These are phyloP conservation scores for Aspergillus haitiensis DNA, from an alignment of 495 filamentous ascomycete genomes.

Conservation along the genomic window DNA sequence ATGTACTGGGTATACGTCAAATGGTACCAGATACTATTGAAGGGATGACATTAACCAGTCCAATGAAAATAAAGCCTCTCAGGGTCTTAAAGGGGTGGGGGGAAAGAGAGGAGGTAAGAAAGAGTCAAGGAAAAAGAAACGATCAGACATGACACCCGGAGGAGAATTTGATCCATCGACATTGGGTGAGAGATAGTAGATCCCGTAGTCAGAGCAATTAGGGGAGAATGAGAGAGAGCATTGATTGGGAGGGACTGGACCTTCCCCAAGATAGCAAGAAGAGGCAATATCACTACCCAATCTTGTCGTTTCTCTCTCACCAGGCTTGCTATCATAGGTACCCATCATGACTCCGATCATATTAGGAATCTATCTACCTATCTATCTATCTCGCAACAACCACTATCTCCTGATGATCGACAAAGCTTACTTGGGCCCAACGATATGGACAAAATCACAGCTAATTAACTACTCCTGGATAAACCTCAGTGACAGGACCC, in stretches of 20 bases:
- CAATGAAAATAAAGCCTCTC: constrained; percentile 18
- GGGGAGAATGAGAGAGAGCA: neutral
- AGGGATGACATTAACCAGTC: constrained; percentile 15
- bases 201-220: neutral
- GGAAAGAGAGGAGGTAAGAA: constrained; percentile 1
- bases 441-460: constrained; percentile 10
- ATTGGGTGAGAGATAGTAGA: neutral
- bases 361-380: constrained; percentile 1
- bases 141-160: constrained; percentile 5
- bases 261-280: neutral
- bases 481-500: constrained; percentile 29
- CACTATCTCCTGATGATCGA: constrained; percentile 18
- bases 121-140: constrained; percentile 7
- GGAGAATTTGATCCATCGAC: constrained; percentile 1
- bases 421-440: constrained; percentile 23
- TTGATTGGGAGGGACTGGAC: neutral
- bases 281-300: neutral
- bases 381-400: neutral
- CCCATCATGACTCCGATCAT: neutral
- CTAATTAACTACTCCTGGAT: constrained; percentile 17
- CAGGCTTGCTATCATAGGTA: too few species aligned
- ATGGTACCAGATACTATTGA: constrained; percentile 22
- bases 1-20: constrained; percentile 18
- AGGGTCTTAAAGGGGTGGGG: constrained; percentile 3
- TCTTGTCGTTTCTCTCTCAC: neutral